phyloP scores from a whole-genome alignment of 495 filamentous ascomycete genomes.

The Aspergillus saccharolyticus region DNA sequence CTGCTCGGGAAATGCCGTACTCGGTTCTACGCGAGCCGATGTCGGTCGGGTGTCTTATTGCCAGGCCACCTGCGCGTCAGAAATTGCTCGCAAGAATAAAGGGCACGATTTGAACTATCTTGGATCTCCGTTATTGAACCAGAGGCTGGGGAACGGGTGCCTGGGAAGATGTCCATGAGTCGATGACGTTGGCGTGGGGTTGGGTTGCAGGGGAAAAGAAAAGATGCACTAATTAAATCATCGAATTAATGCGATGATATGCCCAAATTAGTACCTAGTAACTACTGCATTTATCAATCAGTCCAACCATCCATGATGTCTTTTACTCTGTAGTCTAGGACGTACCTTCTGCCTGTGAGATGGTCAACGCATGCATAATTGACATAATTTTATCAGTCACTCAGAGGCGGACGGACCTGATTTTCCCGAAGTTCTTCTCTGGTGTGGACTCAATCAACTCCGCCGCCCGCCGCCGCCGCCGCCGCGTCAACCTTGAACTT shows the following conservation, averaged over 20 bases:
- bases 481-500: constrained; percentile 3
- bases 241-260: background rate
- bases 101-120: too few species aligned
- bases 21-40: background rate
- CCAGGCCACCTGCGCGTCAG: too few species aligned
- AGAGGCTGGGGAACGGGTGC: background rate
- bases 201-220: constrained; percentile 2
- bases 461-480: background rate
- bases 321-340: too few species aligned
- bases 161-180: background rate
- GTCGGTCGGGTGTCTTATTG: background rate
- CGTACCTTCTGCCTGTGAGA: too few species aligned
- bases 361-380: background rate
- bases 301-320: too few species aligned
- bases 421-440: background rate
- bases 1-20: background rate
- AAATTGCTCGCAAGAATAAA: too few species aligned
- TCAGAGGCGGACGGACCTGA: background rate
- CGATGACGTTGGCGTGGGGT: constrained; percentile 8
- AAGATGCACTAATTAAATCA: background rate
- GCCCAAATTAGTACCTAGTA: background rate
- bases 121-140: background rate
- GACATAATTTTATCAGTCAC: background rate
- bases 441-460: background rate
- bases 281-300: too few species aligned